Conservation (phyloP, 768 basidiomycete genomes). For the Amanita phalloides region DNA sequence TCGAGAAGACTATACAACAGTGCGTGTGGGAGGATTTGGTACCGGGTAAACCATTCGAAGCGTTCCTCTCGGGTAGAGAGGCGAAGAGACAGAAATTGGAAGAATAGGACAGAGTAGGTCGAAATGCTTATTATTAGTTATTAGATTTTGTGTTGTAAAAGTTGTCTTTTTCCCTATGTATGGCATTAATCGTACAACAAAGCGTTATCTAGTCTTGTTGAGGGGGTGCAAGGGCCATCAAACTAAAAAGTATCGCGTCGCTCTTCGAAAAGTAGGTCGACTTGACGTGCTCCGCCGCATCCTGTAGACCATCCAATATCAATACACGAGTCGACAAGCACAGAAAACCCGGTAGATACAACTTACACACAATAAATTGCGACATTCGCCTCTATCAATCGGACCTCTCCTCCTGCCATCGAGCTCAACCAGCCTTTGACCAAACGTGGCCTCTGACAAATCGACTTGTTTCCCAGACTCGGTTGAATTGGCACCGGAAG, state of each 20-base stretch:
- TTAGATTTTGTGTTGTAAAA: neutral
- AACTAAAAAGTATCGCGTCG: conserved; percentile 49
- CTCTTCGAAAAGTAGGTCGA: conserved; percentile 44
- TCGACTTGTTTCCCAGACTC: neutral
- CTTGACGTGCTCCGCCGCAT: conserved; percentile 54
- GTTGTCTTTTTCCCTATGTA: too few species aligned
- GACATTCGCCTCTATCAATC: conserved; percentile 63
- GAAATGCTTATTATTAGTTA: neutral
- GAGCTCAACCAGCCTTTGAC: conserved; percentile 63
- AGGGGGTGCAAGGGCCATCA: conserved; percentile 41
- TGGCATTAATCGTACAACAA: neutral
- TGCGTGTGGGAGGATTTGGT: neutral
- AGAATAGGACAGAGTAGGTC: neutral
- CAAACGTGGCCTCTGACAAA: neutral
- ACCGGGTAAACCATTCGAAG: neutral
- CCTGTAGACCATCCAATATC: conserved; percentile 24
- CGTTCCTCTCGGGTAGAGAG: neutral
- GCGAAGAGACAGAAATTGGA: neutral
- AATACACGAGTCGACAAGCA: neutral
- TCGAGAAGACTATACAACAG: neutral
- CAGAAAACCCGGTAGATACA: conserved; percentile 6
- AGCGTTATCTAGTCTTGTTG: neutral
- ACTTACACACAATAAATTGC: conserved; percentile 43
- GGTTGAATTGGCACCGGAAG: neutral
- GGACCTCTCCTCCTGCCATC: conserved; percentile 75